These are phyloP conservation scores for Trypanosoma rangeli DNA, from an alignment of 208 protist species.

Conservation along the genomic window DNA sequence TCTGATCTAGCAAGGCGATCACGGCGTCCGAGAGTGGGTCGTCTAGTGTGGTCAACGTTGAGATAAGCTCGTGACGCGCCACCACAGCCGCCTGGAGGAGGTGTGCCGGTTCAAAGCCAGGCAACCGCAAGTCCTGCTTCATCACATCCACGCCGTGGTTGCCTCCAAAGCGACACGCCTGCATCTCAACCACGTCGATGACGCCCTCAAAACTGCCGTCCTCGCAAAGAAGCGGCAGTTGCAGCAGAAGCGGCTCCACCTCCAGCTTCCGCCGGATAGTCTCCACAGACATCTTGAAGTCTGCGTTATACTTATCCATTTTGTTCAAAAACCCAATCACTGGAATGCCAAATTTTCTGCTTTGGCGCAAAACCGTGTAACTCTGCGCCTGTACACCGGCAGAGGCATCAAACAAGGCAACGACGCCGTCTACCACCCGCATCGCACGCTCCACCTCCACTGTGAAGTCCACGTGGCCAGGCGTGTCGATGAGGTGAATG, in stretches of 20 bases:
- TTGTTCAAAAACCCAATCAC: slow-evolving; percentile 95
- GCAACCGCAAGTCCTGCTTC: slow-evolving; percentile 9
- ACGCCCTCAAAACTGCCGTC: slow-evolving; percentile 83
- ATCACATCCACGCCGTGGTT: slow-evolving; percentile 49
- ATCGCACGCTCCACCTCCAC: slow-evolving; percentile 96
- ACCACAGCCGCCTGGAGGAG: slow-evolving; percentile 33
- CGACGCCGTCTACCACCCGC: slow-evolving; percentile 96
- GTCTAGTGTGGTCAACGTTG: slow-evolving; percentile 65
- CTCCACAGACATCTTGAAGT: slow-evolving; percentile 63
- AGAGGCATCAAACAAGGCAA: slow-evolving; percentile 95
- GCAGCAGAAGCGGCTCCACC: slow-evolving; percentile 84
- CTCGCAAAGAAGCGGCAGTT: slow-evolving; percentile 81
- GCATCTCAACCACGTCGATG: slow-evolving; percentile 86
- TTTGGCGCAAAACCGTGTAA: slow-evolving; percentile 90
- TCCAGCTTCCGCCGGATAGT: slow-evolving; percentile 82
- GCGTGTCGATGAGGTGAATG: slow-evolving; percentile 97
- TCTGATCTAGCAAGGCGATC: slow-evolving; percentile 62
- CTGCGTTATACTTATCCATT: slow-evolving; percentile 95
- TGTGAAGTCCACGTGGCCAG: slow-evolving; percentile 97
- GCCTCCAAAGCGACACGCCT: slow-evolving; percentile 60
- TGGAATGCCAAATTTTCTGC: slow-evolving; percentile 80
- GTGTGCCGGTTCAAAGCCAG: slow-evolving; percentile 40
- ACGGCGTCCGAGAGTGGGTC: slow-evolving; percentile 67
- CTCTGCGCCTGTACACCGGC: slow-evolving; percentile 94
- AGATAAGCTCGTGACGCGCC: slow-evolving; percentile 51